These are phyloP conservation scores for Epichloe typhina DNA, from an alignment of 2,329 filamentous ascomycete genomes.

Conservation along the genomic window DNA sequence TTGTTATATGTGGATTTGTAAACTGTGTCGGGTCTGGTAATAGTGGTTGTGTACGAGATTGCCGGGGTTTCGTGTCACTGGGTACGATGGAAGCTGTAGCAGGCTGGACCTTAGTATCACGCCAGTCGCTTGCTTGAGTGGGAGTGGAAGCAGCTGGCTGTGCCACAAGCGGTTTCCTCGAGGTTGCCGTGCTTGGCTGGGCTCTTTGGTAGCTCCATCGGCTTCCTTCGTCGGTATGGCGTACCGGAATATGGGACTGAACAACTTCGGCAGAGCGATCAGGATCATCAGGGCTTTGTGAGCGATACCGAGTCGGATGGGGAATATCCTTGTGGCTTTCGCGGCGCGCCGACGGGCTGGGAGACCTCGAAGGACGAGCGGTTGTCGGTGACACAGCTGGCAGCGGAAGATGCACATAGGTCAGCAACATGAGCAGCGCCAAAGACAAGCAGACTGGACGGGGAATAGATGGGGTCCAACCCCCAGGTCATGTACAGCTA, in stretches of 20 bases:
- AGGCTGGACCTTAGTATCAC: slow-evolving; percentile 13
- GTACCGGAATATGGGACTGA: slow-evolving; percentile 25
- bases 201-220: slow-evolving; percentile 25
- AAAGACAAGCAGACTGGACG: neutral
- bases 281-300: slow-evolving; percentile 43
- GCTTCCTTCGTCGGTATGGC: slow-evolving; percentile 31
- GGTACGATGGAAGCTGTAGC: slow-evolving; percentile 19
- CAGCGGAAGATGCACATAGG: slow-evolving; percentile 9
- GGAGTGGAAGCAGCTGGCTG: slow-evolving; percentile 24
- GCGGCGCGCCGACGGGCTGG: slow-evolving; percentile 40
- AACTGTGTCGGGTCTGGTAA: slow-evolving; percentile 55
- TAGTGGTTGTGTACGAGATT: slow-evolving; percentile 36
- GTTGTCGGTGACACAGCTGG: slow-evolving; percentile 21
- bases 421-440: slow-evolving; percentile 14
- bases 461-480: neutral
- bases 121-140: slow-evolving; percentile 16
- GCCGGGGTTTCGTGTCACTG: slow-evolving; percentile 29
- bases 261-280: slow-evolving; percentile 32
- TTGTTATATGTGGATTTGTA: slow-evolving; percentile 45
- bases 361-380: slow-evolving; percentile 32
- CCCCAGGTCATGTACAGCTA: neutral
- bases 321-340: slow-evolving; percentile 28
- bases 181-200: slow-evolving; percentile 24
- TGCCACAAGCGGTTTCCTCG: slow-evolving; percentile 36
- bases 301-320: slow-evolving; percentile 37